Base-by-base conservation (phyloP, 345 rosid genomes). In the Isatis tinctoria region DNA sequence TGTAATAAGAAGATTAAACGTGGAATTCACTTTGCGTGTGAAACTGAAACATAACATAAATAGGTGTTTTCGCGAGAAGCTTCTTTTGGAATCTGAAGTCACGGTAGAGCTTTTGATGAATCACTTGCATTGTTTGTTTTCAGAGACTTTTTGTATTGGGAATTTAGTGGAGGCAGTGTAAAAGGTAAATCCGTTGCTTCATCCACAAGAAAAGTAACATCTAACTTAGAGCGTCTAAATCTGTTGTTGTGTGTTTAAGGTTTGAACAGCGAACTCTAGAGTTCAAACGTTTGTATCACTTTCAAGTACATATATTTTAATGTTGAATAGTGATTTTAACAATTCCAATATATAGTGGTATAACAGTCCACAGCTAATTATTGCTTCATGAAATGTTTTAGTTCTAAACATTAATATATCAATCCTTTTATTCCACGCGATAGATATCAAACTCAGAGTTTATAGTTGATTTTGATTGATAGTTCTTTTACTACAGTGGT, bases 91-190 rank as follows among this genome's bases (percentile, higher is more conserved):
- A 37, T 22, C 49, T 49, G 16, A 54, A 64, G 65, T 41, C n/a
- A 53, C 20, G 18, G 37, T 63, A 40, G 16, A 60, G 27, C 53
- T 67, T 74, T 53, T 26, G 39, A 68, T 60, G 47, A 75, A 20
- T 40, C 20, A 24, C 11, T 75, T 33, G 27, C 70, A 62, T 76
- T 62, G 70, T 76, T 76, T 62, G 70, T 76, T 69, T 62, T 69
- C 74, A 61, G 16, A 43, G 18, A 69, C 65, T 63, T 76, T 22
- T 63, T 54, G 71, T 64, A 56, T 76, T 56, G 53, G 54, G 33
- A 70, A 27, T 24, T 20, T 70, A 70, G 57, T 76, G 49, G 36
- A 33, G 27, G 14, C 36, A 40, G 22, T 33, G 65, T 61, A 32
- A 75, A 68, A 52, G 58, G 48, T 68, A 3, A 60, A 30, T 68